phyloP scores from a whole-genome alignment of 108 stramenopile genomes.

The Skeletonema menzelii region DNA sequence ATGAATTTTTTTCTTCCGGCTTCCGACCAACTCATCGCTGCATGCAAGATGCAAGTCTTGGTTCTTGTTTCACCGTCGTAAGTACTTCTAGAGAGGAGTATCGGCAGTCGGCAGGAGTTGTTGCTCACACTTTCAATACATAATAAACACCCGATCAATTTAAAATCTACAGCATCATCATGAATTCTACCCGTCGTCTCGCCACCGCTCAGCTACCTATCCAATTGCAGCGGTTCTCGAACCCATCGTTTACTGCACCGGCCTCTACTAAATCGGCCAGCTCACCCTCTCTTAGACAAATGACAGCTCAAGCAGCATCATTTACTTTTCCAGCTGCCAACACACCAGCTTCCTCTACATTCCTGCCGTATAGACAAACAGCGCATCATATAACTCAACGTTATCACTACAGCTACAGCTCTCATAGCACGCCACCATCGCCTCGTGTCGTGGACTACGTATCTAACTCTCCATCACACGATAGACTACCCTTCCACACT shows the following conservation, averaged over 20 bases:
- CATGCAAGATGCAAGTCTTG: too few relatives aligned
- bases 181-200: not conserved
- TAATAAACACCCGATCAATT: too few relatives aligned
- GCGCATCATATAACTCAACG: not conserved
- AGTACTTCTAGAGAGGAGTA: too few relatives aligned
- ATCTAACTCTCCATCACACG: not conserved
- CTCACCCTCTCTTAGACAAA: not conserved
- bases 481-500: not conserved
- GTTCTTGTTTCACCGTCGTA: too few relatives aligned
- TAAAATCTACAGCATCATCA: not conserved
- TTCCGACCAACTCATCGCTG: not conserved
- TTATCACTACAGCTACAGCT: not conserved
- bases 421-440: not conserved
- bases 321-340: too few relatives aligned
- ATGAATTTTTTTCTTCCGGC: too few relatives aligned
- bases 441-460: not conserved
- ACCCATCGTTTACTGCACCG: not conserved
- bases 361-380: not conserved
- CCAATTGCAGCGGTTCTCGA: not conserved
- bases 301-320: not conserved
- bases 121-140: too few relatives aligned
- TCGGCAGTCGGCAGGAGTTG: too few relatives aligned
- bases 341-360: not conserved
- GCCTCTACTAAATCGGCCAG: not conserved
- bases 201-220: not conserved